Percentiles rank a stretch among this genome's conserved stretches.
These are phyloP conservation scores for Populus alba DNA, from an alignment of 345 rosid genomes.

Conservation along the genomic window DNA sequence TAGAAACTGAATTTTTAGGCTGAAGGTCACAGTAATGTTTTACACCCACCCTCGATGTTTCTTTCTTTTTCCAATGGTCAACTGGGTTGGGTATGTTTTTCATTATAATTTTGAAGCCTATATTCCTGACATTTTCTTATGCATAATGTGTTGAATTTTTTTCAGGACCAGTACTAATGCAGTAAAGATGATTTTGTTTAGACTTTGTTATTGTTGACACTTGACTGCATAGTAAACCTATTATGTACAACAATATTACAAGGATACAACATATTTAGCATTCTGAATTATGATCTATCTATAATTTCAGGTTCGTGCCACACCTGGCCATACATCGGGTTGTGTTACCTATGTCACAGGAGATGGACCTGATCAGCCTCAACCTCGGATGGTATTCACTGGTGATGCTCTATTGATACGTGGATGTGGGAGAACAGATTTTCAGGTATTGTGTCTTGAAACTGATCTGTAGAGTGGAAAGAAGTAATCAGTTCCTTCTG, in stretches of 20 bases:
- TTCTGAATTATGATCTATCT: not conserved
- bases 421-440: constrained; percentile 98
- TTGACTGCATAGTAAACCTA: no score
- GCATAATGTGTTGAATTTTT: no score
- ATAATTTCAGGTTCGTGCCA: constrained; percentile 61
- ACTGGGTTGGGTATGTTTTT: no score
- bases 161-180: no score
- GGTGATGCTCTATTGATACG: constrained; percentile 87
- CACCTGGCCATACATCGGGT: constrained; percentile 92
- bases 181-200: no score
- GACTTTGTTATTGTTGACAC: no score
- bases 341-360: constrained; percentile 94
- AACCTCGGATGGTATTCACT: constrained; percentile 91
- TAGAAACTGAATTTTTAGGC: no score
- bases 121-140: no score
- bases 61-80: no score
- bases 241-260: not conserved
- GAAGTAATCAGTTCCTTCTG: not conserved
- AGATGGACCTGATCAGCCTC: constrained; percentile 73
- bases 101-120: no score
- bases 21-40: no score
- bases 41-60: no score
- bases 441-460: constrained; percentile 57
- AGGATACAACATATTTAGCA: not conserved
- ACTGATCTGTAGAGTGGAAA: not conserved